Evolutionary conservation across 495 filamentous ascomycete genomes (phyloP).

Genomic region (Usnea hakonensis): DNA sequence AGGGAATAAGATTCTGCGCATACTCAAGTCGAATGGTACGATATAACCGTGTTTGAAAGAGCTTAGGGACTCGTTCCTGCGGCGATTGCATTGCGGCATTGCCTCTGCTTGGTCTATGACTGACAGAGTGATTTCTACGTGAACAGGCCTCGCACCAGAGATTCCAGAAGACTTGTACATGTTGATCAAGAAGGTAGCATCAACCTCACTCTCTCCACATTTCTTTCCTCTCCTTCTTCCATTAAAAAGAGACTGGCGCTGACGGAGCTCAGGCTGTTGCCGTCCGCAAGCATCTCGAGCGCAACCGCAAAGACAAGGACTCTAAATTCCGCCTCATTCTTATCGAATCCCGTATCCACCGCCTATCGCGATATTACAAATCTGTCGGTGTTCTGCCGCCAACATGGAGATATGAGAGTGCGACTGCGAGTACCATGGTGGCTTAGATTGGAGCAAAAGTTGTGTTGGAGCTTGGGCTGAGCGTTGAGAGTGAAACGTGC

Average conservation of each 20-base stretch:
- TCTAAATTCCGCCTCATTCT: slow-evolving; percentile 99
- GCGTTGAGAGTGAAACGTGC: background rate
- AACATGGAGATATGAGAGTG: slow-evolving; percentile 92
- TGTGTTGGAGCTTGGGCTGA: background rate
- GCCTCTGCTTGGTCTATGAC: slow-evolving; percentile 97
- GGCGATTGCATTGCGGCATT: slow-evolving; percentile 27
- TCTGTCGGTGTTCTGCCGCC: slow-evolving; percentile 95
- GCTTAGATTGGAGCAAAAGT: slow-evolving; percentile 29
- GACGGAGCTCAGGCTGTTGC: slow-evolving; percentile 63
- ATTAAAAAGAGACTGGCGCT: background rate
- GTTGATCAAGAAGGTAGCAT: slow-evolving; percentile 94
- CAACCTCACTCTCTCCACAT: background rate
- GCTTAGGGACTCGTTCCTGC: background rate
- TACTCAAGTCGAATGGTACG: slow-evolving; percentile 92
- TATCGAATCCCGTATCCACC: slow-evolving; percentile 99
- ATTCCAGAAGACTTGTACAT: slow-evolving; percentile 96
- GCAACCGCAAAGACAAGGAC: slow-evolving; percentile 99
- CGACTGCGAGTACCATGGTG: slow-evolving; percentile 49
- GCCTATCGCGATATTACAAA: slow-evolving; percentile 97
- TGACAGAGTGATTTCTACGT: slow-evolving; percentile 81
- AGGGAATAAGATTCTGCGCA: slow-evolving; percentile 99
- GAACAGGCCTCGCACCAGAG: slow-evolving; percentile 92
- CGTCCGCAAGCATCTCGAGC: slow-evolving; percentile 99
- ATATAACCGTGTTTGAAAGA: slow-evolving; percentile 2
- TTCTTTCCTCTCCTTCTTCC: background rate